Conservation (phyloP, 331 rosid genomes). For the Quercus lobata region DNA sequence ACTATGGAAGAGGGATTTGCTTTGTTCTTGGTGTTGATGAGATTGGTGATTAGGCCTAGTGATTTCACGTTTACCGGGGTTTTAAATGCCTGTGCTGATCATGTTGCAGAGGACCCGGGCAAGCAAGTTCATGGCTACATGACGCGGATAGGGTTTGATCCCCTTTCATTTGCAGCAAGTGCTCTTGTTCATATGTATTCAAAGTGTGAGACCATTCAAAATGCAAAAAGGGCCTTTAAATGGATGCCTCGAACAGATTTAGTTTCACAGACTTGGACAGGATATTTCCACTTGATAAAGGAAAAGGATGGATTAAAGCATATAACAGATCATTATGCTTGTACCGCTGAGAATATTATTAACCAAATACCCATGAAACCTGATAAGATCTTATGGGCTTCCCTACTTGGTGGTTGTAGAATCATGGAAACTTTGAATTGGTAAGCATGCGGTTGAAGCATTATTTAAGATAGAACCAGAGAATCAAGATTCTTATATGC, state of each 20-base stretch:
- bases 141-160: not conserved
- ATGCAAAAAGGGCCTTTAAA: slow-evolving; percentile 49
- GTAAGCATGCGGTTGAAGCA: slow-evolving; percentile 62
- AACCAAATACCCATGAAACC: slow-evolving; percentile 55
- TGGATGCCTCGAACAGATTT: slow-evolving; percentile 45
- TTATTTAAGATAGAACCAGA: slow-evolving; percentile 70
- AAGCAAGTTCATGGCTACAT: too few species aligned
- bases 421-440: slow-evolving; percentile 58
- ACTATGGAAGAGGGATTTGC: too few species aligned
- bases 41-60: too few species aligned
- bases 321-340: slow-evolving; percentile 65
- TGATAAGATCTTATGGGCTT: slow-evolving; percentile 61
- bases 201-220: slow-evolving; percentile 47
- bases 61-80: not conserved
- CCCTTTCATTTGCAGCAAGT: too few species aligned
- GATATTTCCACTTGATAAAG: too few species aligned
- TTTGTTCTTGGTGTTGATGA: too few species aligned
- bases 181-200: too few species aligned
- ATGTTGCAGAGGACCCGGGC: too few species aligned
- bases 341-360: slow-evolving; percentile 54
- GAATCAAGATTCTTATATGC: slow-evolving; percentile 68
- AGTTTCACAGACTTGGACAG: slow-evolving; percentile 51
- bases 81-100: too few species aligned
- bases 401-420: slow-evolving; percentile 71
- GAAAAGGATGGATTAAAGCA: slow-evolving; percentile 36